Evolutionary conservation across 2,329 filamentous ascomycete species (phyloP).

Genomic region (Neonectria neomacrospora): DNA sequence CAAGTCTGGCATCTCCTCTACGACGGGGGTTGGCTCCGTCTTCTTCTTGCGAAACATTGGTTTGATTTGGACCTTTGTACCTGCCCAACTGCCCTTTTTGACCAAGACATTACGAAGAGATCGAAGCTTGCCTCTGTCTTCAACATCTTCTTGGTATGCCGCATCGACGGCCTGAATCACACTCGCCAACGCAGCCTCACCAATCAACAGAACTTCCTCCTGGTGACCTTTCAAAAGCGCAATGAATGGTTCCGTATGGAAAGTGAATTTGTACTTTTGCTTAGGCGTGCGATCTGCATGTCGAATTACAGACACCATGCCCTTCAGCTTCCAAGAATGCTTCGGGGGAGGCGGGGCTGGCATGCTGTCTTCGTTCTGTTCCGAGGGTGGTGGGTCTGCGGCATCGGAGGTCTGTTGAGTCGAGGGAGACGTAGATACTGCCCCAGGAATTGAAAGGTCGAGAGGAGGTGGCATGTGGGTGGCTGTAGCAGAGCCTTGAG

Average conservation of each 20-base stretch:
- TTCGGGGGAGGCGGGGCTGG: constrained; percentile 78
- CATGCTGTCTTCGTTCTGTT: constrained; percentile 49
- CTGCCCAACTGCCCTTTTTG: constrained; percentile 93
- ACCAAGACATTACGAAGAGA: constrained; percentile 86
- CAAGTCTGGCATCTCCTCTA: constrained; percentile 49
- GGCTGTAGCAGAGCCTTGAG: constrained; percentile 50
- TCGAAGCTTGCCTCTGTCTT: constrained; percentile 88
- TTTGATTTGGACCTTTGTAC: constrained; percentile 99
- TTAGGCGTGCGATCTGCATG: constrained; percentile 98
- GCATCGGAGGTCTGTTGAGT: constrained; percentile 48
- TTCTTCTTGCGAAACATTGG: constrained; percentile 97
- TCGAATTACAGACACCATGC: constrained; percentile 94
- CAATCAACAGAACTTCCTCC: constrained; percentile 94
- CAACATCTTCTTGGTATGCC: constrained; percentile 80
- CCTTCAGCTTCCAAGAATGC: constrained; percentile 97
- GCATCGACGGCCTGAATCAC: constrained; percentile 88
- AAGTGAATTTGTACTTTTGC: constrained; percentile 99
- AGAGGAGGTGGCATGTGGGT: constrained; percentile 50
- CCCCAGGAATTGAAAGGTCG: constrained; percentile 44
- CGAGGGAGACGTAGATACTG: constrained; percentile 46
- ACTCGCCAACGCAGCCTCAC: constrained; percentile 87
- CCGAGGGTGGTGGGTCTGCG: constrained; percentile 46
- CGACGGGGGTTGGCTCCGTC: constrained; percentile 64
- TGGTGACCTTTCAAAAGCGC: constrained; percentile 94
- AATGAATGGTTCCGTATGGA: constrained; percentile 96